Evolutionary conservation across 208 protist species (phyloP), one percentile per base, ranked within the genome.

Genomic region (Wallacemonas collosoma): DNA sequence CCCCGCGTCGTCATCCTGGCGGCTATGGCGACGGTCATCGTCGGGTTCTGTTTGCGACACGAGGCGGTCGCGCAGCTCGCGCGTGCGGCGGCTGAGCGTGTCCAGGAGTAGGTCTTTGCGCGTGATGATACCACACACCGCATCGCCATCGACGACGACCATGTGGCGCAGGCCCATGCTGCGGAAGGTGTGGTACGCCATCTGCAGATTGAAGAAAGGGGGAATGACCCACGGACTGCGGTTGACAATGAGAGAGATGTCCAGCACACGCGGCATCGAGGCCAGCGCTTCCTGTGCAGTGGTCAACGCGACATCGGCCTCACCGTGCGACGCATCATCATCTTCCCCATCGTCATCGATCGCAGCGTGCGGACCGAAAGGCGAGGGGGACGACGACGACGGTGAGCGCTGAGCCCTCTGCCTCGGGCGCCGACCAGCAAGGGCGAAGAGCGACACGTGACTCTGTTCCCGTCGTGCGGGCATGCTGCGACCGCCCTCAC

Each of bases 121-220:
- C 2, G 94, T 98, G 76, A 98, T 94, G n/a, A 98, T 94, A 41
- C 96, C 94, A 3, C 85, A 71, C 6, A 98, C 89, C 36, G 73
- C 76, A 63, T 95, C 88, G 44, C 87, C 82, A 69, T 97, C 84
- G 17, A 97, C 85, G 41, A 98, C 95, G 2, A 94, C 87, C 87
- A 98, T 87, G 80, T 98, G 95, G 11, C 96, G 93, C 64, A 98
- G 82, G 0, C 95, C 96, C 90, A 98, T 94, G 61, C 81, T 91
- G 39, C 92, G 85, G 71, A 98, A 98, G 8, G 95, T 90, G 51
- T 90, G 77, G 73, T 96, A 97, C 2, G 85, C 82, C 87, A 96
- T 94, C 51, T 93, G 72, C 17, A 96, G 70, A 47, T 96, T 92
- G 70, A 95, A 93, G 78, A 89, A 93, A 5, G 82, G 86, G 1